A percentile compares a stretch with the other conserved stretches of the same genome.
Evolutionary conservation across 2,329 filamentous ascomycete species (phyloP).

Genomic region (Fusarium graminum): DNA sequence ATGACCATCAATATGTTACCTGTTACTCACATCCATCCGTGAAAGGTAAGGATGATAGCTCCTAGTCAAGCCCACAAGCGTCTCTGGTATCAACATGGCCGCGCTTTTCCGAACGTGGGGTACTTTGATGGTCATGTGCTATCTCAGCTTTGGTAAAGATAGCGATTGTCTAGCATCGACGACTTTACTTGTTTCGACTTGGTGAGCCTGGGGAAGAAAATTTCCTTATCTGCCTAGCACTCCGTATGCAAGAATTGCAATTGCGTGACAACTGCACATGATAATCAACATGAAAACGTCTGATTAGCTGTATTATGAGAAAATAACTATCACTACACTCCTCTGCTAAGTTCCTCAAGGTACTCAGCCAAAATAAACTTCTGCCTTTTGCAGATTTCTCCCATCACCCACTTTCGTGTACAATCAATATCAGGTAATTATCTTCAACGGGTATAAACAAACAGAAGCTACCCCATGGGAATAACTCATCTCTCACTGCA

Average conservation of each 20-base stretch:
- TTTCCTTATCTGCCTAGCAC: slow-evolving; percentile 21
- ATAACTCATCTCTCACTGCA: slow-evolving; percentile 18
- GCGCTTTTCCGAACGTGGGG: slow-evolving; percentile 49
- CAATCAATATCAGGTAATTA: slow-evolving; percentile 24
- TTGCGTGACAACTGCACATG: background rate
- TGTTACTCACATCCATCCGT: background rate
- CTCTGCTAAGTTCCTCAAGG: background rate
- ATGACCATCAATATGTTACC: too few species aligned
- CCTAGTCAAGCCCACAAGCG: slow-evolving; percentile 15
- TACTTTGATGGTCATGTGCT: slow-evolving; percentile 41
- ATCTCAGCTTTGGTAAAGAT: slow-evolving; percentile 17
- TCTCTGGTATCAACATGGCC: slow-evolving; percentile 32
- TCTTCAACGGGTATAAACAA: slow-evolving; percentile 39
- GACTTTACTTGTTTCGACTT: slow-evolving; percentile 29
- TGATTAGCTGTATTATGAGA: slow-evolving; percentile 13
- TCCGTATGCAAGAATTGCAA: background rate
- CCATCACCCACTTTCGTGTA: slow-evolving; percentile 7
- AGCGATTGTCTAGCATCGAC: slow-evolving; percentile 15
- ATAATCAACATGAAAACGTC: slow-evolving; percentile 5
- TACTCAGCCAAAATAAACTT: slow-evolving; percentile 9
- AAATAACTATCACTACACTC: background rate
- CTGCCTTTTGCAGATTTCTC: slow-evolving; percentile 4
- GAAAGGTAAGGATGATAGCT: slow-evolving; percentile 20
- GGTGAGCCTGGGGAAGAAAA: slow-evolving; percentile 23
- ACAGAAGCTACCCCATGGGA: slow-evolving; percentile 25